Conservation (phyloP, 805 yeast species). For the Lipomyces mesembrius region DNA sequence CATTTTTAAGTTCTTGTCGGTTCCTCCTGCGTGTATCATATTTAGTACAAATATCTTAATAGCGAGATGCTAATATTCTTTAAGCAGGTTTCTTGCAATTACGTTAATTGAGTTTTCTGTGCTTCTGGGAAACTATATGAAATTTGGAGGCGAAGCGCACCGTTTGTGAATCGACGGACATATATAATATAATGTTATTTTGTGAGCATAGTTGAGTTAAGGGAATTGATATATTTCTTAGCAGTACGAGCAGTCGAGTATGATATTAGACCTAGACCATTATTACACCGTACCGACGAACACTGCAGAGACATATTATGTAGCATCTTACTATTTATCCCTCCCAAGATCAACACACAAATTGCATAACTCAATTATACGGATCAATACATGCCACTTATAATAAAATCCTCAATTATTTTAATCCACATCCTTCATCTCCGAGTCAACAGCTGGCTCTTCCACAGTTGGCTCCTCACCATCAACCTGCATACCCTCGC, state of each 20-base stretch:
- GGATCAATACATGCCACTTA: background rate
- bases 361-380: background rate
- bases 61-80: too few species aligned
- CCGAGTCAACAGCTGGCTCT: conserved; percentile 23
- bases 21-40: background rate
- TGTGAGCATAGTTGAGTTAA: background rate
- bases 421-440: conserved; percentile 34
- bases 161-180: too few species aligned
- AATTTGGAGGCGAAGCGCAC: too few species aligned
- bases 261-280: background rate
- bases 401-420: background rate
- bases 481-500: conserved; percentile 17
- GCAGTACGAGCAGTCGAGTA: background rate
- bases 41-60: background rate
- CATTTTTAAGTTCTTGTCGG: background rate
- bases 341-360: background rate
- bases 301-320: background rate
- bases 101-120: too few species aligned
- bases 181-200: background rate
- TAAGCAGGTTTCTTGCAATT: too few species aligned
- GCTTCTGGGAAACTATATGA: too few species aligned
- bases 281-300: background rate
- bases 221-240: background rate
- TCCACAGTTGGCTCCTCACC: conserved; percentile 10
- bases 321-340: background rate